Evolutionary conservation across 805 yeast genomes (phyloP), one percentile per base, ranked within the genome.

Genomic region (Yamadazyma scolyti): DNA sequence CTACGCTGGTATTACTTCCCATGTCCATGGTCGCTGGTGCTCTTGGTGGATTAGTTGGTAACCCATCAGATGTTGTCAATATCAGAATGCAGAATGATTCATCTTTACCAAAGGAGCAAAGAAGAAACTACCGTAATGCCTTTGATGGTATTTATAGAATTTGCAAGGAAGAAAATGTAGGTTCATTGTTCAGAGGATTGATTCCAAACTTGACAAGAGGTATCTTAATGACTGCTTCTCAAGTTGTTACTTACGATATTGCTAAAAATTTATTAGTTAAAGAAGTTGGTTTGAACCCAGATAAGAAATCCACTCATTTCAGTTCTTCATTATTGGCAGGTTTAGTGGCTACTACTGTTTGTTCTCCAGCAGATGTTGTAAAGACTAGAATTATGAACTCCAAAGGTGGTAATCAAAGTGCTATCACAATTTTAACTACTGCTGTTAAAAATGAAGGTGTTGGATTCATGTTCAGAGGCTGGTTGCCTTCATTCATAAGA

Each of bases 71-170:
- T 52, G 82, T 86, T 9, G 87, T 84, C 22, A 86, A 86, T 46
- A 83, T 86, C 41, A 73, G 95, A 58, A 86, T 86, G 96, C 96
- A 86, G 55, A 86, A 86, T 54, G 96, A 86, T 50, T 75, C 82
- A 5, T 62, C 88, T 0, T 63, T 83, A 37, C 84, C 88, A 4
- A 34, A 57, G 4, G 78, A 66, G 2, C 68, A 77, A 43, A 71
- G 88, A 52, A 71, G 95, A 54, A 76, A 82, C 50, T 86, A 87
- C 54, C 67, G 68, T 30, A 79, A 87, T 54, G 94, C 93, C 0
- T 46, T 86, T 22, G 89, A 86, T 52, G 96, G 95, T 10, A 56
- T 87, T 18, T 47, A 52, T 31, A 69, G 80, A 42, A 77, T 87
- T 29, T 46, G 61, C 6, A 61, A 52, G 27, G 77, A 78, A 20